Evolutionary conservation across 768 basidiomycete genomes (phyloP).

Genomic region (Pulveroboletus ravenelii): DNA sequence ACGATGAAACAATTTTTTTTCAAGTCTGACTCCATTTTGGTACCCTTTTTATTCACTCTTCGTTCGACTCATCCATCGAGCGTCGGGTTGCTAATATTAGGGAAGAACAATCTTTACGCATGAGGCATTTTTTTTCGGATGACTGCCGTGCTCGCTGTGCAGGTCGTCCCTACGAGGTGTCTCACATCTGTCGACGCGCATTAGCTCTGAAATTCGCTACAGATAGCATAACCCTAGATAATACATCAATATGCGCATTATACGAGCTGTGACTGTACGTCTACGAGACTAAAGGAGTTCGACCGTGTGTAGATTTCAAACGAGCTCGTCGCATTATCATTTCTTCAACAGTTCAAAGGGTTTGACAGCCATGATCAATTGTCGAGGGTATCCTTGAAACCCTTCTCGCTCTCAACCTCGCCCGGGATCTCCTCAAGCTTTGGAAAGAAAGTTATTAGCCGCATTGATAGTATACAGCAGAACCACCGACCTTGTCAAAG

Average conservation of each 20-base stretch:
- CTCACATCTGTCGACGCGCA: conserved; percentile 34
- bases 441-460: not conserved
- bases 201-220: too few relatives aligned
- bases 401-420: conserved; percentile 57
- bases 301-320: not conserved
- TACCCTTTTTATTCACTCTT: conserved; percentile 45
- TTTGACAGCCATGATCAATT: conserved; percentile 10
- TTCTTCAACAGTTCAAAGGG: not conserved
- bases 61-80: conserved; percentile 39
- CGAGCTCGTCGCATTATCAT: not conserved
- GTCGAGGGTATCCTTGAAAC: conserved; percentile 39
- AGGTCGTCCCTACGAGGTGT: conserved; percentile 61
- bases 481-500: conserved; percentile 62
- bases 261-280: conserved; percentile 1
- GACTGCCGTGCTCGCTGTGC: conserved; percentile 31
- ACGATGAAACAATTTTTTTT: not conserved
- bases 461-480: not conserved
- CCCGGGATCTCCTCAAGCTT: conserved; percentile 62
- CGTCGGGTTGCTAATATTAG: conserved; percentile 49
- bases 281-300: not conserved
- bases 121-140: conserved; percentile 55
- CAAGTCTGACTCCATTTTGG: not conserved
- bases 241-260: conserved; percentile 11
- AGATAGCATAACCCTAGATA: not conserved
- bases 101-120: conserved; percentile 36